Percentiles rank a stretch among this genome's conserved stretches.
These are phyloP conservation scores for Wickerhamomyces sp. DNA, from an alignment of 1,139 yeast genomes.

Conservation along the genomic window DNA sequence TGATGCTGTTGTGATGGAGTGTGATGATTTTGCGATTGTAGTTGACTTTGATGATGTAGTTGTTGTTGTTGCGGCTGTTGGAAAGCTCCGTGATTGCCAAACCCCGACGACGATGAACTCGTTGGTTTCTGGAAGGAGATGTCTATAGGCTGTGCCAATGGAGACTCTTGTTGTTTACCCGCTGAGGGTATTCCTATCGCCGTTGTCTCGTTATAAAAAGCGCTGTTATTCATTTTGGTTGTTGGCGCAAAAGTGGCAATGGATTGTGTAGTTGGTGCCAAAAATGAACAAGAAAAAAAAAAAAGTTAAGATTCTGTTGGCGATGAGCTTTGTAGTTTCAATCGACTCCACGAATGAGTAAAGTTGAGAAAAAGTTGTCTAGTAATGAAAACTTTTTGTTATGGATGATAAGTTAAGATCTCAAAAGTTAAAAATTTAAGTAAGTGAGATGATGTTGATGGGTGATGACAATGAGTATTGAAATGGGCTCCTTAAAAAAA, in stretches of 20 bases:
- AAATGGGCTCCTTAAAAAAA: too few relatives aligned
- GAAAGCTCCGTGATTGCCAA: slow-evolving; percentile 4
- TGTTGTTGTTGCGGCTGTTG: slow-evolving; percentile 7
- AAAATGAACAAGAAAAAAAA: too few relatives aligned
- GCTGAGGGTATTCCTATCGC: slow-evolving; percentile 18
- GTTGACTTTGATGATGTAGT: not conserved
- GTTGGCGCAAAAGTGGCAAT: not conserved
- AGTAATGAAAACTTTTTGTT: too few relatives aligned
- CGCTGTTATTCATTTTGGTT: slow-evolving; percentile 11
- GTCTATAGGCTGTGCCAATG: slow-evolving; percentile 21
- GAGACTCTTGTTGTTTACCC: slow-evolving; percentile 7
- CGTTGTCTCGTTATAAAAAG: slow-evolving; percentile 11
- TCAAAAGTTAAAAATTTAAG: too few relatives aligned
- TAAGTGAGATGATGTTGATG: too few relatives aligned
- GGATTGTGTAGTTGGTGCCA: not conserved
- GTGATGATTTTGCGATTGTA: slow-evolving; percentile 1
- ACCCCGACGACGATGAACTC: slow-evolving; percentile 15
- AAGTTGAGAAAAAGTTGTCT: too few relatives aligned
- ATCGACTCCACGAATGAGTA: too few relatives aligned
- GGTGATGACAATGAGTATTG: too few relatives aligned
- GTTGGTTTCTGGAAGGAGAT: slow-evolving; percentile 22
- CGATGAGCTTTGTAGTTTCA: too few relatives aligned
- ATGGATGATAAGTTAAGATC: too few relatives aligned
- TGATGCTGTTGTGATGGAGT: not conserved
- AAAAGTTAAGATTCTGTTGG: not conserved